Evolutionary conservation across 2,329 filamentous ascomycete species (phyloP), one percentile per base, ranked within the genome.

Genomic region (Cyphellophora europaea): DNA sequence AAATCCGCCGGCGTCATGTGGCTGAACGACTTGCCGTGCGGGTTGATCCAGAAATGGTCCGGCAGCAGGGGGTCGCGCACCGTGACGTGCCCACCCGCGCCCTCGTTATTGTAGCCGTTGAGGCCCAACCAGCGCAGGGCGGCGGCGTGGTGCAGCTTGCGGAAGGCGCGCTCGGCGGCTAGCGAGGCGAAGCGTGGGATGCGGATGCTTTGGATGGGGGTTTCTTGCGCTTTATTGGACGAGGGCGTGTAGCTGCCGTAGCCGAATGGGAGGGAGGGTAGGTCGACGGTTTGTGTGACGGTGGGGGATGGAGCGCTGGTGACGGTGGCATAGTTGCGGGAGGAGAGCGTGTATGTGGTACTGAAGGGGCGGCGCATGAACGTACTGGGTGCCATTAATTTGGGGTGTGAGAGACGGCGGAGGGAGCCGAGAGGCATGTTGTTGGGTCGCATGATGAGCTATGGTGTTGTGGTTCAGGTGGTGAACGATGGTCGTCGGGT

Each of bases 61-160:
- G 52, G 40, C 23, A 52, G 28, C 17, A 54, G 48, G 5, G 55
- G 55, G 42, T 57, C 56, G 14, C 62, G 51, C 6, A 65, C 55
- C 12, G 56, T 61, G 32, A 67, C 66, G 38, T 67, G 64, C n/a
- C 63, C 64, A 19, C 43, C 43, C 5, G 44, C 44, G 16, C 44
- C 44, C 35, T 47, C 44, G 27, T 47, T 47, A 35, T 47, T 49
- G 32, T 50, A 51, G 5, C 48, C 48, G 21, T 49, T 44, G 31
- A 45, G 47, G 2, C 49, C 49, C 21, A 51, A 47, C 42, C 48
- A 51, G 11, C 49, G 41, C 18, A 51, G 59, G 3, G 59, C 59
- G 18, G 57, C 59, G 1, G 59, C 59, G 53, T 62, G 61, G 30
- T 62, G 59, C 3, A 47, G 33, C 32, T 47, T 47, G 11, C 44